Conservation (phyloP, 495 filamentous ascomycete genomes). For the Neurospora discreta region DNA sequence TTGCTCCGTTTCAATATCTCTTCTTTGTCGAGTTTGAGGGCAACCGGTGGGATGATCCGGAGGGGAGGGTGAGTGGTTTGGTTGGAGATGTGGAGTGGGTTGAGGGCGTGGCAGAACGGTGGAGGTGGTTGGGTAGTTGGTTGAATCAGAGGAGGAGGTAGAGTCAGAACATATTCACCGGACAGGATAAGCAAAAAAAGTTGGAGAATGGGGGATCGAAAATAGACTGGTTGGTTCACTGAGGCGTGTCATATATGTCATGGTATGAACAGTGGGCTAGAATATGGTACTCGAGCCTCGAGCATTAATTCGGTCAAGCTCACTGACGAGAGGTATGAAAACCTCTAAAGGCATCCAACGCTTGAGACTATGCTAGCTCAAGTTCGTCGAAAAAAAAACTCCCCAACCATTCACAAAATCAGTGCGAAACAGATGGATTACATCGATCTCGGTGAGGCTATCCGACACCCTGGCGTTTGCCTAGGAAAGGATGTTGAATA, state of each 20-base stretch:
- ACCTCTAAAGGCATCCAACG: background rate
- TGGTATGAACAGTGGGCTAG: background rate
- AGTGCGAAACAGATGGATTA: background rate
- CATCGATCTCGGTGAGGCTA: background rate
- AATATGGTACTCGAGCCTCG: background rate
- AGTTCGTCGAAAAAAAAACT: background rate
- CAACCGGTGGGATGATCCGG: slow-evolving; percentile 33
- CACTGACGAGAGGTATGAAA: background rate
- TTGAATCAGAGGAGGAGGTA: slow-evolving; percentile 23
- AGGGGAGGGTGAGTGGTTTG: slow-evolving; percentile 40
- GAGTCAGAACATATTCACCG: background rate
- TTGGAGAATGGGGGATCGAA: no score
- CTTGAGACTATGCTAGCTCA: background rate
- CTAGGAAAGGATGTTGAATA: background rate
- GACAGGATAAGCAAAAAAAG: no score
- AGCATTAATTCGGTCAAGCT: background rate
- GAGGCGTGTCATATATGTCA: background rate
- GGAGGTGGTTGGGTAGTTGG: slow-evolving; percentile 48
- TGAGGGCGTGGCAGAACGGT: slow-evolving; percentile 29
- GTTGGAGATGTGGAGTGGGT: slow-evolving; percentile 31
- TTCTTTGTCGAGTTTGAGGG: slow-evolving; percentile 89
- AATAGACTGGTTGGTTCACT: background rate
- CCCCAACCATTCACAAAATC: background rate
- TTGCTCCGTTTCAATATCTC: slow-evolving; percentile 75
- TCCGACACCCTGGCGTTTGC: background rate